Evolutionary conservation across 2,329 filamentous ascomycete species (phyloP), one percentile per base, ranked within the genome.

Genomic region (Trichophyton verrucosum): DNA sequence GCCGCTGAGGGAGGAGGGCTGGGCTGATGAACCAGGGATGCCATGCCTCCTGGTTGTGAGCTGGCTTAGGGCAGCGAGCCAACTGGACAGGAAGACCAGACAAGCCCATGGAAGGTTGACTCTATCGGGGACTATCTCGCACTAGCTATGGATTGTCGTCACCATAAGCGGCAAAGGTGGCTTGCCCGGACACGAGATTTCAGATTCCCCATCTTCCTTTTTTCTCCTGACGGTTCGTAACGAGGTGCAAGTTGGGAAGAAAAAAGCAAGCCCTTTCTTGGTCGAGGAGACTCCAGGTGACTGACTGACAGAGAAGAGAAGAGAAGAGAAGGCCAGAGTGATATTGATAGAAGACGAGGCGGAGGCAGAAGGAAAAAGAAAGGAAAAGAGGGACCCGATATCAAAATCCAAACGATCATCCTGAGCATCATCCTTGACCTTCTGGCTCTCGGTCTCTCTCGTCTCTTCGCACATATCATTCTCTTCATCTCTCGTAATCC

Each of bases 91-190:
- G 22, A 6, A 30, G 49, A 33, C 49, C 24, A 20, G 30, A 33
- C 49, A 30, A 3, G 51, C 27, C 51, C 20, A n/a, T 30, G n/a
- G 51, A 55, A 55, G 51, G 51, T 55, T 55, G 51, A 36, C 51
- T 55, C 51, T 55, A 38, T 55, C 51, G 30, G 51, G 51, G 30
- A 55, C 51, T 38, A 55, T 55, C 51, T 55, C 51, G 27, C 51
- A 36, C 51, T 55, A 55, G 51, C 51, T 33, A 36, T 13, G 51
- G 51, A 55, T 55, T 55, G 24, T 55, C 51, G 51, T 55, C 51
- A 36, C 51, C 30, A 6, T 11, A 55, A 36, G 51, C 51, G 51
- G 51, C 51, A 55, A 55, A 33, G 51, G 51, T 55, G 51, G 51
- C 51, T 55, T 55, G 51, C 33, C 17, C 27, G 51, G 51, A 55